Evolutionary conservation across 176 grass and related monocot genomes (phyloP).

Genomic region (Lolium multiflorum): DNA sequence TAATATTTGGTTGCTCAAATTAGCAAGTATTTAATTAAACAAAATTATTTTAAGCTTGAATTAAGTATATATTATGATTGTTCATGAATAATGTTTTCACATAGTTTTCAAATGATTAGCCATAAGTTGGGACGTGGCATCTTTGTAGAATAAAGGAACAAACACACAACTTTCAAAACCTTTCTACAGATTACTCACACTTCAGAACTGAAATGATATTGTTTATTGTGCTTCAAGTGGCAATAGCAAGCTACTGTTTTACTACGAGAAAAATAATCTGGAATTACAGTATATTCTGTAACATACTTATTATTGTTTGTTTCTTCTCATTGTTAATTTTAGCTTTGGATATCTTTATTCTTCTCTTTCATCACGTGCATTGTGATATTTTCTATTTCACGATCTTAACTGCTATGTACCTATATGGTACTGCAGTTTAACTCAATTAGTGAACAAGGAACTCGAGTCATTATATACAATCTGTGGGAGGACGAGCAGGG

Average conservation of each 20-base stretch:
- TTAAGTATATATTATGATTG: too few species aligned
- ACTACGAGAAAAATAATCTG: neutral
- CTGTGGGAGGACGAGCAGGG: constrained; percentile 97
- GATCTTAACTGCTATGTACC: constrained; percentile 28
- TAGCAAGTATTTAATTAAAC: neutral
- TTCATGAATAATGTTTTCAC: constrained; percentile 2
- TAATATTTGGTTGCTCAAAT: neutral
- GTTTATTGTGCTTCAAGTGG: neutral
- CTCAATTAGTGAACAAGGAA: constrained; percentile 81
- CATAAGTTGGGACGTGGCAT: neutral
- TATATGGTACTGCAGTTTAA: constrained; percentile 67
- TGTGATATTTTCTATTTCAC: constrained; percentile 29
- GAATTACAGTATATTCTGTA: neutral
- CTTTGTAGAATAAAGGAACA: neutral
- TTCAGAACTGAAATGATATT: constrained; percentile 1
- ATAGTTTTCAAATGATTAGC: neutral
- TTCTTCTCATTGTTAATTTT: constrained; percentile 1
- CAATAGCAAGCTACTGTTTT: neutral
- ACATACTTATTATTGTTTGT: constrained; percentile 4
- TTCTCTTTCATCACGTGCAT: constrained; percentile 1
- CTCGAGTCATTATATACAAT: constrained; percentile 95
- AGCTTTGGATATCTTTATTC: neutral
- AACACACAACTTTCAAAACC: neutral
- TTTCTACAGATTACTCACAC: neutral
- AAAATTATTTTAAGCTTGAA: neutral